Conservation (phyloP, 2,329 filamentous ascomycete species). For the Diaporthe eres region DNA sequence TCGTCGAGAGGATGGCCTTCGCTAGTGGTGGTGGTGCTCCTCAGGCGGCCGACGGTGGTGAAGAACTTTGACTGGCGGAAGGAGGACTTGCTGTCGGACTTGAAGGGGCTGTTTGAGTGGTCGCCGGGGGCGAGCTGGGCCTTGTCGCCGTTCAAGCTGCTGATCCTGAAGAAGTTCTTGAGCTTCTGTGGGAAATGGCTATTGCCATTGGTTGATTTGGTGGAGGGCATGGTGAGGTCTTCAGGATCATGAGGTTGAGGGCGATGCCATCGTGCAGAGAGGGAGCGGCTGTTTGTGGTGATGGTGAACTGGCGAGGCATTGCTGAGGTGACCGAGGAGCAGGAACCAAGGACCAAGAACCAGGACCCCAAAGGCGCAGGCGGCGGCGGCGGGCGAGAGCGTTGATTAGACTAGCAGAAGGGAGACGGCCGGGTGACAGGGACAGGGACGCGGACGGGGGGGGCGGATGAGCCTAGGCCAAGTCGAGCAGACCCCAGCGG, state of each 20-base stretch:
- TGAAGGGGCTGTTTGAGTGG: constrained; percentile 51
- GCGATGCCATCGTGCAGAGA: constrained; percentile 42
- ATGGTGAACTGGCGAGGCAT: constrained; percentile 38
- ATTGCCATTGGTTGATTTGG: constrained; percentile 68
- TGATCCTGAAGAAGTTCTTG: constrained; percentile 81
- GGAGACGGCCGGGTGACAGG: constrained; percentile 29
- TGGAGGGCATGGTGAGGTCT: constrained; percentile 62
- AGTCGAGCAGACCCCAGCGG: constrained; percentile 29
- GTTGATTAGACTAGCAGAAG: constrained; percentile 31
- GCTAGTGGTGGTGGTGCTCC: constrained; percentile 91
- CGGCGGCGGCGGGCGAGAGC: constrained; percentile 17
- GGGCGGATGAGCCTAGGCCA: constrained; percentile 19
- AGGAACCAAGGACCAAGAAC: constrained; percentile 23
- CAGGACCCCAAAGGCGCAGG: constrained; percentile 22
- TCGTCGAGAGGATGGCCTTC: constrained; percentile 94
- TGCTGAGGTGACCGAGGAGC: constrained; percentile 28
- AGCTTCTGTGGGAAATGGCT: constrained; percentile 77
- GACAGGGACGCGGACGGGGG: constrained; percentile 22
- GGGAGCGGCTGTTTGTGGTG: constrained; percentile 41
- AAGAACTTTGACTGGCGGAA: constrained; percentile 92
- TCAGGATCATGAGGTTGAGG: constrained; percentile 45
- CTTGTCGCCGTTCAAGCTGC: constrained; percentile 56
- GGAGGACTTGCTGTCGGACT: constrained; percentile 74
- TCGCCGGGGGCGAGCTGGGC: constrained; percentile 40
- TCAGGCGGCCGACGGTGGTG: constrained; percentile 86